Conservation (phyloP, 2,329 filamentous ascomycete species). For the Lomentospora prolificans region DNA sequence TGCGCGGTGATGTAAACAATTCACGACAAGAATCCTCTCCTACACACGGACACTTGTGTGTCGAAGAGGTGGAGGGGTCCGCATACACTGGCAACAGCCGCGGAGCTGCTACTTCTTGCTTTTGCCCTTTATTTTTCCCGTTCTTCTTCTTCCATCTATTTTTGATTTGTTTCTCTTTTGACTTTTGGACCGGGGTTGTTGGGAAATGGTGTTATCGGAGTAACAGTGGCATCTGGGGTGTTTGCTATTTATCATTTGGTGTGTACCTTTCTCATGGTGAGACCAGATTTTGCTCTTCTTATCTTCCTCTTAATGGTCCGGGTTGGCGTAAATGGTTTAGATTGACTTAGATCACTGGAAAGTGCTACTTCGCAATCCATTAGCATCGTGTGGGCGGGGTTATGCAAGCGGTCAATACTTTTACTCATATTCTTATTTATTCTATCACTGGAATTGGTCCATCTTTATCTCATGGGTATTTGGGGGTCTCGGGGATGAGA, state of each 20-base stretch:
- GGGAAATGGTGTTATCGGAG: background rate
- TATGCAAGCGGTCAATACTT: background rate
- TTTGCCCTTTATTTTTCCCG: background rate
- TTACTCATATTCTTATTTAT: background rate
- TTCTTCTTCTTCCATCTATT: background rate
- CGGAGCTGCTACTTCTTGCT: background rate
- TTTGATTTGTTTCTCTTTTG: background rate
- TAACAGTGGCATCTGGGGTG: background rate
- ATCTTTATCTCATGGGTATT: no score
- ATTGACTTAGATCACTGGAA: background rate
- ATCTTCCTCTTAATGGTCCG: no score
- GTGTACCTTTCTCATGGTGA: no score
- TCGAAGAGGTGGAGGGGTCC: no score
- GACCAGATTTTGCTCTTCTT: no score
- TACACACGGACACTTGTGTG: no score
- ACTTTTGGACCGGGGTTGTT: background rate
- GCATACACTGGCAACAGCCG: no score
- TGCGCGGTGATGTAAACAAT: conserved; percentile 54
- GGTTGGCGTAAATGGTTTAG: background rate
- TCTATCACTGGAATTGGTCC: background rate
- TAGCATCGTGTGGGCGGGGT: background rate
- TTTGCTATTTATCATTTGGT: background rate
- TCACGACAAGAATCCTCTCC: no score
- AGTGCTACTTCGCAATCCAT: background rate
- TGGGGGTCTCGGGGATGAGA: no score